These are phyloP conservation scores for Trichosporon ovoides DNA, from an alignment of 1,284 basidiomycete genomes.

Conservation along the genomic window DNA sequence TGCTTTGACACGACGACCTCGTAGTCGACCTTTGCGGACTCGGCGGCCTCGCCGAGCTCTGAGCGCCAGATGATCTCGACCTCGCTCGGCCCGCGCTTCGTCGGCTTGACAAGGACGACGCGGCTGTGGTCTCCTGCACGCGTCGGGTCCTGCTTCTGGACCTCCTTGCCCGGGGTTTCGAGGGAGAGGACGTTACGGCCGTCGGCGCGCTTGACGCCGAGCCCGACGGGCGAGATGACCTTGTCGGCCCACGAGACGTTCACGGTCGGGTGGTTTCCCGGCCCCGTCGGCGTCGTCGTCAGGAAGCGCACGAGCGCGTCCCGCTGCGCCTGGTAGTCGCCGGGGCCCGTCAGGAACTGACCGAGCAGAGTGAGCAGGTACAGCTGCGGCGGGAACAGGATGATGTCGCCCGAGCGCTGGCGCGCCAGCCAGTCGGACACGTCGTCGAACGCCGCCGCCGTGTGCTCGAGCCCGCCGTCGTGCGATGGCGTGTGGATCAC, in stretches of 20 bases:
- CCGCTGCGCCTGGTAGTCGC: slow-evolving; percentile 14
- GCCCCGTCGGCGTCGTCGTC: background rate
- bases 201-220: slow-evolving; percentile 6
- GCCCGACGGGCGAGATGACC: slow-evolving; percentile 14
- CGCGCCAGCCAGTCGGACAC: slow-evolving; percentile 10
- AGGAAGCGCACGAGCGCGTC: slow-evolving; percentile 6
- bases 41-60: background rate
- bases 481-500: slow-evolving; percentile 12
- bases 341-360: slow-evolving; percentile 5
- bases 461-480: slow-evolving; percentile 22
- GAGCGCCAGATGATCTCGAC: slow-evolving; percentile 10
- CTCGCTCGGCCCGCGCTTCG: slow-evolving; percentile 2
- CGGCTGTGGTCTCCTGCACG: slow-evolving; percentile 18
- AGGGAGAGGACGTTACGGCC: slow-evolving; percentile 9
- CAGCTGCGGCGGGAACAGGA: slow-evolving; percentile 20
- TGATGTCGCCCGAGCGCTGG: slow-evolving; percentile 6
- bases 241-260: slow-evolving; percentile 15
- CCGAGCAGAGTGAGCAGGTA: slow-evolving; percentile 16
- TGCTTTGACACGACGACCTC: slow-evolving; percentile 3
- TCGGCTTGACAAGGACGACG: slow-evolving; percentile 9
- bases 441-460: slow-evolving; percentile 14
- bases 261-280: background rate
- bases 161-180: slow-evolving; percentile 15
- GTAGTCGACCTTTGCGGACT: slow-evolving; percentile 1
- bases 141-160: background rate